Conservation (phyloP, 2,329 filamentous ascomycete species). For the Lojkania enalia region DNA sequence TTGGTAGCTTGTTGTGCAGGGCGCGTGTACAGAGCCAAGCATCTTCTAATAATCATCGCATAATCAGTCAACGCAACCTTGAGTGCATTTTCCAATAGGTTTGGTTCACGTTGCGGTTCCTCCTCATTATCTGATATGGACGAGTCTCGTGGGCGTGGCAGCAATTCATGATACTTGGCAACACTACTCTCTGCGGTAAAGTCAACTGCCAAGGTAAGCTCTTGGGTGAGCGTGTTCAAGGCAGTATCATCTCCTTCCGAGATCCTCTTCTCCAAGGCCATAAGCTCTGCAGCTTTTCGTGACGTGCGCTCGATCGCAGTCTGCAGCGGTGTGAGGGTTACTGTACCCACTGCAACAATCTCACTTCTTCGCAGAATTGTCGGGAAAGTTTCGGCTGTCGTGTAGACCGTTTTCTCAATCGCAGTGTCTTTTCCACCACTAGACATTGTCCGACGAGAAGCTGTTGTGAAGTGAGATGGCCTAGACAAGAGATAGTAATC, state of each 20-base stretch:
- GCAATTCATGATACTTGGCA: conserved; percentile 72
- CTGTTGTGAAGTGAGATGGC: conserved; percentile 77
- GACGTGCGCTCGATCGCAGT: conserved; percentile 90
- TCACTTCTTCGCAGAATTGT: conserved; percentile 89
- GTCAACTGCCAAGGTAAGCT: conserved; percentile 76
- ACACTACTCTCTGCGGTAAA: conserved; percentile 75
- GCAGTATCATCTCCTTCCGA: conserved; percentile 72
- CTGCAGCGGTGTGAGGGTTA: conserved; percentile 73
- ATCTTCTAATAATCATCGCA: conserved; percentile 82
- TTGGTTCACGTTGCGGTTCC: conserved; percentile 50
- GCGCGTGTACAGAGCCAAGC: conserved; percentile 69
- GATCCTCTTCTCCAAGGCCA: conserved; percentile 72
- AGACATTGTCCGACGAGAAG: conserved; percentile 69
- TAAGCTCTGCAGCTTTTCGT: conserved; percentile 86
- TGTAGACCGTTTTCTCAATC: conserved; percentile 83
- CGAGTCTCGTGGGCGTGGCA: conserved; percentile 58
- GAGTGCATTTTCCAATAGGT: conserved; percentile 73
- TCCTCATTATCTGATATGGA: conserved; percentile 36
- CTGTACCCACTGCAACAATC: conserved; percentile 69
- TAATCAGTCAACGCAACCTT: conserved; percentile 87
- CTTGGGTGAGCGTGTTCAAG: conserved; percentile 71
- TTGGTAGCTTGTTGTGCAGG: conserved; percentile 63
- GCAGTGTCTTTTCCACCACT: conserved; percentile 70
- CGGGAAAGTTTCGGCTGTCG: conserved; percentile 82
- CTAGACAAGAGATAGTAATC: conserved; percentile 82